These are phyloP conservation scores for Mediolabrus comicus DNA, from an alignment of 108 stramenopile species.

Conservation along the genomic window DNA sequence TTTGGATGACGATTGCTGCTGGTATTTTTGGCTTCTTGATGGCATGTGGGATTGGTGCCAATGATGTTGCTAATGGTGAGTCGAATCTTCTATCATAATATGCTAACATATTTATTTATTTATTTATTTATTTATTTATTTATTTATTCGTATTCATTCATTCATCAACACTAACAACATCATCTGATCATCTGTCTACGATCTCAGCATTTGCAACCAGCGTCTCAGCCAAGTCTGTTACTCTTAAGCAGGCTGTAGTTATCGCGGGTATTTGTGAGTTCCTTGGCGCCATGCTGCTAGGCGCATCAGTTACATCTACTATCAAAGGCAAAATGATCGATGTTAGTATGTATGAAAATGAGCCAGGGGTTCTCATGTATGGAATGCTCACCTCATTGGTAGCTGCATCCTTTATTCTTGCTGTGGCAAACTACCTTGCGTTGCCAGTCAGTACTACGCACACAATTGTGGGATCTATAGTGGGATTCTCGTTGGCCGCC, in stretches of 20 bases:
- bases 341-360: constrained; percentile 36
- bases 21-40: constrained; percentile 48
- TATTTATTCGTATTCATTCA: no score
- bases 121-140: no score
- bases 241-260: constrained; percentile 62
- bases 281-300: constrained; percentile 57
- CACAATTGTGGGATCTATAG: constrained; percentile 54
- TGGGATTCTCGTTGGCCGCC: constrained; percentile 62
- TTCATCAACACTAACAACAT: no score
- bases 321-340: constrained; percentile 64
- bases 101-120: no score
- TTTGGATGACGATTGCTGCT: constrained; percentile 49
- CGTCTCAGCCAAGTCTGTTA: constrained; percentile 69
- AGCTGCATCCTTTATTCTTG: constrained; percentile 54
- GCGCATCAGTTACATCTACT: constrained; percentile 62
- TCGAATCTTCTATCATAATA: no score
- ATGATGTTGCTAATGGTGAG: constrained; percentile 72
- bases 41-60: constrained; percentile 65
- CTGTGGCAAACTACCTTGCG: constrained; percentile 54
- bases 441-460: constrained; percentile 77
- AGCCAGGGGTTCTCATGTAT: constrained; percentile 57
- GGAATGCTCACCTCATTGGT: constrained; percentile 63
- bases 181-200: neutral
- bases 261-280: constrained; percentile 71
- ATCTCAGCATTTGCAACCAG: constrained; percentile 61